Base-by-base conservation (phyloP, 805 yeast species). In the Monosporozyma unispora region DNA sequence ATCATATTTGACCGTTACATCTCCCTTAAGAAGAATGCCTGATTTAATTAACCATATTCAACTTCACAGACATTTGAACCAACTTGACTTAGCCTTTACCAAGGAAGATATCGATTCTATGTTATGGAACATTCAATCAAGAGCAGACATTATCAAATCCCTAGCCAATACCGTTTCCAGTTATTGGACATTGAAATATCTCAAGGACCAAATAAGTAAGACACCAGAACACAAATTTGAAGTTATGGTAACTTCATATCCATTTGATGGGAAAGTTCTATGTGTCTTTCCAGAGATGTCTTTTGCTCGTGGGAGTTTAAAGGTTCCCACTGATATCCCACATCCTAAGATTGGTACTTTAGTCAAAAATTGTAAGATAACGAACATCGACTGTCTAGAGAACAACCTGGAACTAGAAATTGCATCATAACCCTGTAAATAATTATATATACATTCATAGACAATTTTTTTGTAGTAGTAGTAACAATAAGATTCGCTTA, bases 1-100 rank as follows among this genome's bases (percentile, higher is more conserved):
- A 0, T 62, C 69, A 5, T 88, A 90, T 59, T 73, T 84, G 4
- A 84, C 87, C 18, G 82, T 86, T 8, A 90, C 98, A 0, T 89
- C 97, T 0, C 98, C 99, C 2, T 70, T 93, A 54, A 74, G 98
- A 62, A 72, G 98, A 54, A 84, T 78, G 55, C 81, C 84, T 6
- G 98, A 91, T 63, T 66, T 89, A 52, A 63, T 89, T 8, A 82
- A 83, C 58, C 97, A 90, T 59, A 78, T 90, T 79, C 91, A 85
- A 57, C 53, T 87, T 1, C 82, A 80, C 49, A 61, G 78, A 1
- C 63, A 59, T 48, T 49, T 82, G 14, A 54, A 62, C 56, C 31
- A 57, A 1, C 44, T 52, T 46, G 51, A 54, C 0, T 56, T 64
- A 1, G 38, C 57, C n/a, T 76, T 74, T 54, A 49, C 58, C 1